Conservation (phyloP, 257 asterid species). For the Agastache rugosa region DNA sequence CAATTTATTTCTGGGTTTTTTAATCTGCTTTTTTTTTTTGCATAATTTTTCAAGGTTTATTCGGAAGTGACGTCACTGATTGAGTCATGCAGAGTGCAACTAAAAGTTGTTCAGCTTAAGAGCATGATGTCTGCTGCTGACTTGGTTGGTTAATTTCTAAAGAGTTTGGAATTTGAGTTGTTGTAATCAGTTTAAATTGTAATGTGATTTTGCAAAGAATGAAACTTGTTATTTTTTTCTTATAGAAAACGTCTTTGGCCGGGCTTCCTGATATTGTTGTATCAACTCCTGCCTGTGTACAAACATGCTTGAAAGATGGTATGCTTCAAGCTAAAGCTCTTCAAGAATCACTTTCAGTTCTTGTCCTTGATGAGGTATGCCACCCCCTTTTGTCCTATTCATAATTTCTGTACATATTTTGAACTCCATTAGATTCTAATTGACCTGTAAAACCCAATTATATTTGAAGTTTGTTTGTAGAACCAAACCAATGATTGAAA, state of each 20-base stretch:
- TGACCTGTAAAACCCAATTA: not conserved
- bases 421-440: not conserved
- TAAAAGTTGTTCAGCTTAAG: constrained; percentile 75
- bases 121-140: constrained; percentile 77
- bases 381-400: constrained; percentile 3
- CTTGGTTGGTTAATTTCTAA: constrained; percentile 59
- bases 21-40: not conserved
- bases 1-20: not conserved
- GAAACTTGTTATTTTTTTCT: not conserved
- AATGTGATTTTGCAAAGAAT: not conserved
- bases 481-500: not conserved
- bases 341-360: constrained; percentile 81
- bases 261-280: constrained; percentile 82
- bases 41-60: constrained; percentile 59
- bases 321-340: constrained; percentile 68
- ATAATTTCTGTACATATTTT: not conserved
- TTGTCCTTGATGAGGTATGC: constrained; percentile 93
- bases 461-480: not conserved
- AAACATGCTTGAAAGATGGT: constrained; percentile 64
- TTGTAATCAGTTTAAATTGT: not conserved
- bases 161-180: not conserved
- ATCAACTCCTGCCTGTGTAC: constrained; percentile 90
- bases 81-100: constrained; percentile 80
- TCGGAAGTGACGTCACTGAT: constrained; percentile 66
- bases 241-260: constrained; percentile 75